Evolutionary conservation across 164 flowering plant genomes (phyloP).

Genomic region (Warburgia ugandensis): DNA sequence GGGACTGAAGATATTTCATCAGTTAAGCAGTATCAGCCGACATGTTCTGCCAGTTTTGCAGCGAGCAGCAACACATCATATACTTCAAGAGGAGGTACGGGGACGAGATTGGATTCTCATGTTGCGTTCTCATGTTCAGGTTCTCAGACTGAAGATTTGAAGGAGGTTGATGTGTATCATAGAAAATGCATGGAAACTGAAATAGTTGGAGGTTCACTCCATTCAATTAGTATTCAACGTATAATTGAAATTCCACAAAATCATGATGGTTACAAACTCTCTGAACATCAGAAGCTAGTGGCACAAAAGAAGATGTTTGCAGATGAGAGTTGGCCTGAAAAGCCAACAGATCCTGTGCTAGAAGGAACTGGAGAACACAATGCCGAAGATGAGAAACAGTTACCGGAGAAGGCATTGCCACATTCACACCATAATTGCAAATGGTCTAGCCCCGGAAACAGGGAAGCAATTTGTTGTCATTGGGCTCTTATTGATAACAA

Average conservation of each 20-base stretch:
- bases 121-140: constrained; percentile 3
- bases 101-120: constrained; percentile 7
- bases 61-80: constrained; percentile 3
- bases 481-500: constrained; percentile 13
- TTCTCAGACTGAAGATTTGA: constrained; percentile 6
- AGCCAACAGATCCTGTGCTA: constrained; percentile 20
- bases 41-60: constrained; percentile 1
- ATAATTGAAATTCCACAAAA: constrained; percentile 62
- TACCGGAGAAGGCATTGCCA: constrained; percentile 19
- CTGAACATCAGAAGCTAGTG: constrained; percentile 13
- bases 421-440: constrained; percentile 15
- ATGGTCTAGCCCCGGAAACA: constrained; percentile 15
- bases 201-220: constrained; percentile 6
- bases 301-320: constrained; percentile 14
- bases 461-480: constrained; percentile 11
- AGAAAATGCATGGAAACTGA: constrained; percentile 10
- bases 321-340: constrained; percentile 23
- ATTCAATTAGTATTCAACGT: constrained; percentile 37
- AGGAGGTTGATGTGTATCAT: not conserved
- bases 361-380: constrained; percentile 9
- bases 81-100: constrained; percentile 12
- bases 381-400: constrained; percentile 20
- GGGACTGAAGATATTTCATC: constrained; percentile 6
- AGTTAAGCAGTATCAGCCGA: constrained; percentile 5
- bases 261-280: constrained; percentile 9